Evolutionary conservation across 1,284 basidiomycete genomes (phyloP), one percentile per base, ranked within the genome.

Genomic region (Ustanciosporium gigantosporum): DNA sequence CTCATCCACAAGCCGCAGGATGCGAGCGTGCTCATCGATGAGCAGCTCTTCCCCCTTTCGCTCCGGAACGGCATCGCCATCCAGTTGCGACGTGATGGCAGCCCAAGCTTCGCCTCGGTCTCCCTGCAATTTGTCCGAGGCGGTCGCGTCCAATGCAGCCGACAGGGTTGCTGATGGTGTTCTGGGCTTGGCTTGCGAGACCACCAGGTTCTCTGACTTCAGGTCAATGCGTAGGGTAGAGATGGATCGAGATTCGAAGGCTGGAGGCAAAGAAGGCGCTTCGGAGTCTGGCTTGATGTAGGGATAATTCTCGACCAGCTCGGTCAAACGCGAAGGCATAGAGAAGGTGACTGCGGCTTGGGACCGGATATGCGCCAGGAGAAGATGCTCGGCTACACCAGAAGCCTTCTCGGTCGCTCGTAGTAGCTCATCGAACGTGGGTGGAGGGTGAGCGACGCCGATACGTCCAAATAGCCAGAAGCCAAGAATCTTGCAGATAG

Each of bases 391-490:
- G 3, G 58, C 59, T 24, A 67, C 49, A 2, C 16, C 27, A 5
- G 45, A 19, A 1, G 56, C 20, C 25, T 38, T 46, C 3, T 52
- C 32, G 17, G 58, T 51, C 17, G 48, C 45, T 0, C 25, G 25
- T 1, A 35, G 2, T 3, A 66, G 23, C 29, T 60, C 52, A 11
- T 60, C 49, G 2, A 68, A 36, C 9, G 49, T 65, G n/a, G 59
- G 55, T 7, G 60, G 66, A 0, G 62, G 59, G 41, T 62, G 60
- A 13, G 66, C 66, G 1, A 51, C 48, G 1, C 58, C 68, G 16
- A 67, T 59, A 2, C 64, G 19, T 2, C 69, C 70, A 23, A 70
- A 53, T 19, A 73, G 24, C 70, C 70, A 73, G 39, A 57, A 71
- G 1, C 68, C 68, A 5, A 71, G 32, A 15, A 57, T 36, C 16